Evolutionary conservation across 2,329 filamentous ascomycete species (phyloP).

Genomic region (Rutstroemia sp.): DNA sequence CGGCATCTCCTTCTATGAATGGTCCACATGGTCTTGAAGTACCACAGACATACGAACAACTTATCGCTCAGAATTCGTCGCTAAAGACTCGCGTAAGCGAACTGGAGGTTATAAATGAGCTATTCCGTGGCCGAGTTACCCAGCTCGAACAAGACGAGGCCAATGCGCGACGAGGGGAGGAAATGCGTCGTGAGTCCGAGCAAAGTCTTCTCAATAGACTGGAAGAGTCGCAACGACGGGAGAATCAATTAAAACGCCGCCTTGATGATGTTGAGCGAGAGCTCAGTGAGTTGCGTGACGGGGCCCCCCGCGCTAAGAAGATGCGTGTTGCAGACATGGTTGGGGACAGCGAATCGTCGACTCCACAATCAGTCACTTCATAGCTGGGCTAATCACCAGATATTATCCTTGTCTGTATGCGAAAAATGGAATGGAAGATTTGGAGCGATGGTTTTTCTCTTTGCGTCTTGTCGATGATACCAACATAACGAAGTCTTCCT

Average conservation of each 20-base stretch:
- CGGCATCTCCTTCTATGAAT: conserved; percentile 41
- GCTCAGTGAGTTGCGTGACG: conserved; percentile 34
- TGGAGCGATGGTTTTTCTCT: conserved; percentile 7
- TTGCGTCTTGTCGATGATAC: conserved; percentile 18
- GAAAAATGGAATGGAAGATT: conserved; percentile 6
- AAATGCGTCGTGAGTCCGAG: conserved; percentile 48
- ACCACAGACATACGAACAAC: conserved; percentile 71
- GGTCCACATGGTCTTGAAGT: conserved; percentile 57
- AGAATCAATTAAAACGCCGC: conserved; percentile 74
- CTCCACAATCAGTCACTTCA: conserved; percentile 23
- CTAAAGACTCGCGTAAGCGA: conserved; percentile 95
- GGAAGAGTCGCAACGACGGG: conserved; percentile 69
- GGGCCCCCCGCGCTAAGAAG: conserved; percentile 44
- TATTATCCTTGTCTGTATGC: not conserved
- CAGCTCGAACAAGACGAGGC: conserved; percentile 72
- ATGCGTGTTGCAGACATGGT: conserved; percentile 45
- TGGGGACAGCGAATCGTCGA: conserved; percentile 29
- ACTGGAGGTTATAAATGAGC: conserved; percentile 86
- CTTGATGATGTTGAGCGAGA: conserved; percentile 68
- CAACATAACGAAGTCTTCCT: conserved; percentile 16
- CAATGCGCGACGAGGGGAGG: conserved; percentile 53
- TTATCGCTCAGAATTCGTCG: conserved; percentile 72
- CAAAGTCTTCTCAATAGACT: conserved; percentile 52
- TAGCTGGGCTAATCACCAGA: conserved; percentile 11
- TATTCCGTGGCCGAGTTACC: conserved; percentile 67